Evolutionary conservation across 225 moss, liverwort and hornwort species (phyloP).

Genomic region (Neckera pumila): DNA sequence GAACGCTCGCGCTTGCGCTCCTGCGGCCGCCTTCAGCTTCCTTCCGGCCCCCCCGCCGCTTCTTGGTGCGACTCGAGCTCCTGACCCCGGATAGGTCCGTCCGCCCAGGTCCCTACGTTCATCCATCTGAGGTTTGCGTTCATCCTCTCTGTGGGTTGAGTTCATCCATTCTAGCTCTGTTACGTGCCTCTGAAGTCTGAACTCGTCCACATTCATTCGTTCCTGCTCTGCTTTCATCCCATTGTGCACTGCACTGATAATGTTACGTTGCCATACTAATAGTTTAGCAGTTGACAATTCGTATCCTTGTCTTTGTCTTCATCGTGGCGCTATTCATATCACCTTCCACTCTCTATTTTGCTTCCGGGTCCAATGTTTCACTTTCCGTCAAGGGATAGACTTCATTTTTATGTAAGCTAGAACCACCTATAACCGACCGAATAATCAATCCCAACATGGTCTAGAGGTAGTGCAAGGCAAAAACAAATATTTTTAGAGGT

Average conservation of each 20-base stretch:
- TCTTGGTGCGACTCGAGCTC: background rate
- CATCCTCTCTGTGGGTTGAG: no score
- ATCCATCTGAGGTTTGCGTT: background rate
- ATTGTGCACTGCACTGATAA: background rate
- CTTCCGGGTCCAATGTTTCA: background rate
- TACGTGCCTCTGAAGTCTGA: no score
- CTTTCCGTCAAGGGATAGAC: accelerated
- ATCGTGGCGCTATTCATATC: accelerated
- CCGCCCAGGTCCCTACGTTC: background rate
- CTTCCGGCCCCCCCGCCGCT: background rate
- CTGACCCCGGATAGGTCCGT: background rate
- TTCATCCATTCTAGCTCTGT: background rate
- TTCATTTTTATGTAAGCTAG: background rate
- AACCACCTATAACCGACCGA: no score
- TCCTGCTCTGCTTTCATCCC: background rate
- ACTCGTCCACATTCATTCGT: no score
- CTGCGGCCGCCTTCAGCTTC: background rate
- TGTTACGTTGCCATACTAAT: no score
- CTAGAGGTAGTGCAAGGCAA: no score
- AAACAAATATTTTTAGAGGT: no score
- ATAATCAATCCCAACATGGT: no score
- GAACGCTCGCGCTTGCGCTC: background rate
- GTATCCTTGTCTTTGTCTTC: background rate
- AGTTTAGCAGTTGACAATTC: accelerated
- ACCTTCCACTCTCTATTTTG: accelerated